These are phyloP conservation scores for Grifola frondosa DNA, from an alignment of 1,284 basidiomycete genomes.

Conservation along the genomic window DNA sequence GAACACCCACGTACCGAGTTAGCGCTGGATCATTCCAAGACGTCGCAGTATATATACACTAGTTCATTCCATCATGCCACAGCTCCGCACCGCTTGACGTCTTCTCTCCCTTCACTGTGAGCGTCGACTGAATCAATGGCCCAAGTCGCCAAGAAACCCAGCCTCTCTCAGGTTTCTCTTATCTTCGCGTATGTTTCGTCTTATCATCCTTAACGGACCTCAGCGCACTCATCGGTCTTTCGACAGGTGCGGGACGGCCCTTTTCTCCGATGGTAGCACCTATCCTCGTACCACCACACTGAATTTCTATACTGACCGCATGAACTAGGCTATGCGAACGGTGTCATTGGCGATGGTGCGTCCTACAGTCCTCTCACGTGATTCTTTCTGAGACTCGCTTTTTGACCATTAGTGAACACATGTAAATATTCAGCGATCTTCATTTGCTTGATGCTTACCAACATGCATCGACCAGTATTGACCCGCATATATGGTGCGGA, in stretches of 20 bases:
- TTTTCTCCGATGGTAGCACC: constrained; percentile 80
- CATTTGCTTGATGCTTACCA: neutral
- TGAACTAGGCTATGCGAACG: constrained; percentile 74
- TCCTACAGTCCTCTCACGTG: constrained; percentile 16
- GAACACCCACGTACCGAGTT: neutral
- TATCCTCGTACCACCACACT: neutral
- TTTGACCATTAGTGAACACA: constrained; percentile 52
- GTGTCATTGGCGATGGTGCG: constrained; percentile 73
- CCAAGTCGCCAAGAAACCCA: constrained; percentile 17
- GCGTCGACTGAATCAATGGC: constrained; percentile 16
- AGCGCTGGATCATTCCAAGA: neutral
- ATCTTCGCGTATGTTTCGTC: constrained; percentile 68
- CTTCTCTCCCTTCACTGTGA: constrained; percentile 17
- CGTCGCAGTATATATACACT: constrained; percentile 7
- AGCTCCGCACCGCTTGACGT: constrained; percentile 14
- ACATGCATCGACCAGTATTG: constrained; percentile 47
- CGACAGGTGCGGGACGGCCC: constrained; percentile 74
- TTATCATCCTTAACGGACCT: neutral
- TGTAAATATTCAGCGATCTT: constrained; percentile 39
- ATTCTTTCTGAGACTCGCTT: neutral
- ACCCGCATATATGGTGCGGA: constrained; percentile 62
- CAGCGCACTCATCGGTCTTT: neutral
- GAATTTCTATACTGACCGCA: constrained; percentile 3
- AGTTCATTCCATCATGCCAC: constrained; percentile 9
- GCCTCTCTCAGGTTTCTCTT: constrained; percentile 60